These are phyloP conservation scores for Phaeolepiota aurea DNA, from an alignment of 768 basidiomycete species.

Conservation along the genomic window DNA sequence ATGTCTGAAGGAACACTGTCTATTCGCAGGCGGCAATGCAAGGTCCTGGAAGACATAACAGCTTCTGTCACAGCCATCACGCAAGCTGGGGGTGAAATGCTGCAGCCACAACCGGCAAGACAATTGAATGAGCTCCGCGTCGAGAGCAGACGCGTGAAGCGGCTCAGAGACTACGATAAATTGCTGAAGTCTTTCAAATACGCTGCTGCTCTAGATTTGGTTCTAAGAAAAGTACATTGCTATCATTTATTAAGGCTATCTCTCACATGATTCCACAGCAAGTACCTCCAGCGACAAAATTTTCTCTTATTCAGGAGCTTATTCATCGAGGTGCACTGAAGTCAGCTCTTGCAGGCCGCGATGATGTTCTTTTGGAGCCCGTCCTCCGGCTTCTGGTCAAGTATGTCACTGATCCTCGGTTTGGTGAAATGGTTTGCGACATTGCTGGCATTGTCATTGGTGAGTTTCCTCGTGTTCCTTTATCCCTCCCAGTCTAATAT, in stretches of 20 bases:
- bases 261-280: conserved; percentile 36
- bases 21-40: conserved; percentile 81
- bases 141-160: conserved; percentile 60
- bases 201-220: conserved; percentile 88
- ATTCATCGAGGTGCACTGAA: conserved; percentile 86
- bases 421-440: conserved; percentile 84
- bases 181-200: conserved; percentile 91
- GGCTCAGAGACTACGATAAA: conserved; percentile 82
- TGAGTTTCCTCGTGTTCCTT: conserved; percentile 25
- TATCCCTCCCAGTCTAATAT: conserved; percentile 7
- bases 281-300: conserved; percentile 77
- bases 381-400: conserved; percentile 81
- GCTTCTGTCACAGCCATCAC: background rate
- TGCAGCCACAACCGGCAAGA: conserved; percentile 38
- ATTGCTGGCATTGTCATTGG: conserved; percentile 78
- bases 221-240: conserved; percentile 67
- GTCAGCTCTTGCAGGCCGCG: conserved; percentile 80
- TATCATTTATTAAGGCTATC: background rate
- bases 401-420: conserved; percentile 83
- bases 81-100: conserved; percentile 23
- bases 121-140: conserved; percentile 74
- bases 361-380: conserved; percentile 90
- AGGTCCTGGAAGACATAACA: conserved; percentile 44
- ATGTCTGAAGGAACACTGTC: conserved; percentile 98
- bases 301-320: conserved; percentile 88